Evolutionary conservation across 495 filamentous ascomycete genomes (phyloP), one percentile per base, ranked within the genome.

Genomic region (Astrothelium subdiscretum): DNA sequence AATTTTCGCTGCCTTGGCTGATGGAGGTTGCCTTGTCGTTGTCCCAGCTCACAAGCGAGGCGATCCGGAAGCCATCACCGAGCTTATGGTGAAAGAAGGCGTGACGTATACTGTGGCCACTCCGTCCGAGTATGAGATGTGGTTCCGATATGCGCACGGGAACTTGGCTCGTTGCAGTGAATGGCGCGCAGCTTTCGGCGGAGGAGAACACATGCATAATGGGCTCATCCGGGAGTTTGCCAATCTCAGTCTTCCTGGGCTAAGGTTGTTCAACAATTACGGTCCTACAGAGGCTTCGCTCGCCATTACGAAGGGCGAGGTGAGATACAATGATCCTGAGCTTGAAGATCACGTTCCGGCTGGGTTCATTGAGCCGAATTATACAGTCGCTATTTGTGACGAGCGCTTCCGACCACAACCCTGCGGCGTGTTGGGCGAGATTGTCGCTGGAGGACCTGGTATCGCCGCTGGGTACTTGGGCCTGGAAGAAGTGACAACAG

Each of bases 371-470:
- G 6, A 77, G 15, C 73, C 77, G 0, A 80, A 80, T 63, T 77
- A 76, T 57, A 26, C 31, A 6, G 44, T 68, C 3, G 79, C 79
- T 62, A 69, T 81, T 24, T 32, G 81, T 1, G 78, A 81, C 60
- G 58, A 73, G 5, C 6, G 77, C 4, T 31, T 71, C 3, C 58
- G 68, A 5, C 73, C 71, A 2, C 1, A 80, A 0, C 76, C 78
- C 0, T 31, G 63, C 18, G 79, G 78, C 5, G 40, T 73, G 3
- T 57, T 70, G 0, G 80, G 79, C 1, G 76, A 83, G 60, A 69
- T 82, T 15, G 57, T 54, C 43, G 68, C 80, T 40, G 77, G 72
- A 0, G 80, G 80, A 18, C 67, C 72, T 1, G 73, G 74, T 12
- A 71, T 79, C 0, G 65, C 72, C 0, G 1, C 26, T 1, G 80